Conservation (phyloP, 2,329 filamentous ascomycete genomes). For the Elsinoe perseae region DNA sequence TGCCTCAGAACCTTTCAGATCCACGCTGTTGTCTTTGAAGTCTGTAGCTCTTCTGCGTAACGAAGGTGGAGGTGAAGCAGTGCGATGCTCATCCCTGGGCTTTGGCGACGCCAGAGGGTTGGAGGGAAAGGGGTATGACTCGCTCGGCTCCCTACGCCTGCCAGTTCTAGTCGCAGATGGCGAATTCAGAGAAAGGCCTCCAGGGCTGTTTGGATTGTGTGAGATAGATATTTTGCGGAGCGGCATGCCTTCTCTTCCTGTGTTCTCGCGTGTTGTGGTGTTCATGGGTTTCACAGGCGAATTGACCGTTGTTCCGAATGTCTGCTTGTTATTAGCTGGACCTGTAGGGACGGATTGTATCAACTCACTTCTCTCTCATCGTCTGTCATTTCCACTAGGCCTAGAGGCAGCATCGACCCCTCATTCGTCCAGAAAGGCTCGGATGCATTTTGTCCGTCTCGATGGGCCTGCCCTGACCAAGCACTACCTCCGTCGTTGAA, state of each 20-base stretch:
- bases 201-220: slow-evolving; percentile 51
- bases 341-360: neutral
- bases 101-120: slow-evolving; percentile 54
- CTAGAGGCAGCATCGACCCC: slow-evolving; percentile 63
- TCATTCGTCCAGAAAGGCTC: slow-evolving; percentile 83
- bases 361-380: slow-evolving; percentile 54
- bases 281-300: slow-evolving; percentile 82
- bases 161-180: slow-evolving; percentile 60
- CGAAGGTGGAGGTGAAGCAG: slow-evolving; percentile 53
- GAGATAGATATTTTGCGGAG: slow-evolving; percentile 79
- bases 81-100: slow-evolving; percentile 54
- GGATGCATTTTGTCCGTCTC: slow-evolving; percentile 69
- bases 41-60: slow-evolving; percentile 56
- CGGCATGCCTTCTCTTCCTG: slow-evolving; percentile 49
- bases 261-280: slow-evolving; percentile 56
- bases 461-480: slow-evolving; percentile 69
- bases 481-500: slow-evolving; percentile 31
- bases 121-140: slow-evolving; percentile 52
- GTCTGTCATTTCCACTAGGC: slow-evolving; percentile 62
- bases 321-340: slow-evolving; percentile 40
- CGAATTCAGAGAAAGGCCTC: slow-evolving; percentile 62
- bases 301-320: slow-evolving; percentile 82
- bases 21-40: slow-evolving; percentile 44
- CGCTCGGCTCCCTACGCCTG: slow-evolving; percentile 76
- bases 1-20: slow-evolving; percentile 30